A percentile compares a stretch with the other conserved stretches of the same genome.
phyloP scores from a whole-genome alignment of 768 basidiomycete genomes.

The Auriculariales sp. region DNA sequence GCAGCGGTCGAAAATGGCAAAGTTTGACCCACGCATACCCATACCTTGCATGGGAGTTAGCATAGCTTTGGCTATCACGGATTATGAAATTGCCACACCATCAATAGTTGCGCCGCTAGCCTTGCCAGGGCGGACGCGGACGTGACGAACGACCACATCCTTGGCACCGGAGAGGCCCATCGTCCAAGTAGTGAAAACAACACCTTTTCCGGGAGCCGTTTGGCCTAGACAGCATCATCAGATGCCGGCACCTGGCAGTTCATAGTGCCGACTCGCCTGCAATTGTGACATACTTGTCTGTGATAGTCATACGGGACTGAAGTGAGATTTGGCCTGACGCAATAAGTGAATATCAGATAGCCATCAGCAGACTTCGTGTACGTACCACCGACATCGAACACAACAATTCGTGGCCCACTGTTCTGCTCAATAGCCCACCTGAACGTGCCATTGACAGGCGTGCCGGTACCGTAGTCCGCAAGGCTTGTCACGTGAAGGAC shows the following conservation, averaged over 20 bases:
- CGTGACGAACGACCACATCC: constrained; percentile 17
- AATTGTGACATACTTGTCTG: too few relatives aligned
- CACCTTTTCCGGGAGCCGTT: constrained; percentile 24
- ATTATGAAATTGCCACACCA: constrained; percentile 20
- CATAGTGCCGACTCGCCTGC: constrained; percentile 20
- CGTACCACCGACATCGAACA: constrained; percentile 21
- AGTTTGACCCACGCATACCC: constrained; percentile 17
- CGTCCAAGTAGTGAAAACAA: background rate
- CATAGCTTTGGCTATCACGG: constrained; percentile 22
- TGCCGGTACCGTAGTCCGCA: constrained; percentile 19
- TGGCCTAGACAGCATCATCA: constrained; percentile 18
- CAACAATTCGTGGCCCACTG: too few relatives aligned
- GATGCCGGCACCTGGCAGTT: constrained; percentile 17
- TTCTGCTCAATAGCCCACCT: too few relatives aligned
- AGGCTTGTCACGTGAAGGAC: constrained; percentile 21
- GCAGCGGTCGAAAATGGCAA: constrained; percentile 22
- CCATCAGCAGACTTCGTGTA: too few relatives aligned
- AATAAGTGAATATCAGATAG: too few relatives aligned
- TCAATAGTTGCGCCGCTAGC: constrained; percentile 21
- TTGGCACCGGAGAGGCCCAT: constrained; percentile 15
- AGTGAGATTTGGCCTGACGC: too few relatives aligned
- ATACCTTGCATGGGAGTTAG: constrained; percentile 21
- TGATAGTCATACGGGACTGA: too few relatives aligned
- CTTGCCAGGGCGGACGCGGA: constrained; percentile 17
- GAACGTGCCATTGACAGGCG: constrained; percentile 21